Conservation (phyloP, 179 eudicot species). For the Spergularia azorica region DNA sequence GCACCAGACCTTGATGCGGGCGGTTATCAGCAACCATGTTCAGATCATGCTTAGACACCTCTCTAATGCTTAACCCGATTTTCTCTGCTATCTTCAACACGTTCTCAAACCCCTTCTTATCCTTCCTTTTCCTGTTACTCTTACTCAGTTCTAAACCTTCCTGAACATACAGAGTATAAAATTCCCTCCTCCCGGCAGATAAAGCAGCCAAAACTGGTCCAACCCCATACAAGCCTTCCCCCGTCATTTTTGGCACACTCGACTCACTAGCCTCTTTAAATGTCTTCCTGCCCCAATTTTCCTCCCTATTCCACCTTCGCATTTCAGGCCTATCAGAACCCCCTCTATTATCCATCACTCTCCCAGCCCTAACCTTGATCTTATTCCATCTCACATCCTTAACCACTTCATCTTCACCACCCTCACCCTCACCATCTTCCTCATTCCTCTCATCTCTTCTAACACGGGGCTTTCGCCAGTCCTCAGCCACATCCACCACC, state of each 20-base stretch:
- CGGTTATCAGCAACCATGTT: slow-evolving; percentile 89
- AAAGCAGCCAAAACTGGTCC: slow-evolving; percentile 96
- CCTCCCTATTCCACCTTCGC: slow-evolving; percentile 56
- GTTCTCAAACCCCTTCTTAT: slow-evolving; percentile 90
- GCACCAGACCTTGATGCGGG: slow-evolving; percentile 97
- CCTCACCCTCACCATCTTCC: slow-evolving; percentile 39
- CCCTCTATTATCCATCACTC: slow-evolving; percentile 35
- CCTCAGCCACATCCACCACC: slow-evolving; percentile 22
- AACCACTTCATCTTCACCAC: slow-evolving; percentile 29
- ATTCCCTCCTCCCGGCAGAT: slow-evolving; percentile 79
- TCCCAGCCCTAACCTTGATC: slow-evolving; percentile 47
- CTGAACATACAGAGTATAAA: slow-evolving; percentile 72
- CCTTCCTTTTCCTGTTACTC: slow-evolving; percentile 81
- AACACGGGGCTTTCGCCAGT: slow-evolving; percentile 28
- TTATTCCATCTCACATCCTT: slow-evolving; percentile 68
- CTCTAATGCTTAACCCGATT: slow-evolving; percentile 57
- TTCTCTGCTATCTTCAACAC: slow-evolving; percentile 73
- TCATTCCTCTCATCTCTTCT: slow-evolving; percentile 30
- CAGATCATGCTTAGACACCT: slow-evolving; percentile 90
- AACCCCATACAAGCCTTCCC: slow-evolving; percentile 92
- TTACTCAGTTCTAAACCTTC: slow-evolving; percentile 79
- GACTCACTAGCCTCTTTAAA: slow-evolving; percentile 81
- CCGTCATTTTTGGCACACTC: slow-evolving; percentile 73
- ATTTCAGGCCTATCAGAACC: slow-evolving; percentile 45
- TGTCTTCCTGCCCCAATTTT: slow-evolving; percentile 71